These are phyloP conservation scores for Solanum microdontum DNA, from an alignment of 257 asterid genomes.

Conservation along the genomic window DNA sequence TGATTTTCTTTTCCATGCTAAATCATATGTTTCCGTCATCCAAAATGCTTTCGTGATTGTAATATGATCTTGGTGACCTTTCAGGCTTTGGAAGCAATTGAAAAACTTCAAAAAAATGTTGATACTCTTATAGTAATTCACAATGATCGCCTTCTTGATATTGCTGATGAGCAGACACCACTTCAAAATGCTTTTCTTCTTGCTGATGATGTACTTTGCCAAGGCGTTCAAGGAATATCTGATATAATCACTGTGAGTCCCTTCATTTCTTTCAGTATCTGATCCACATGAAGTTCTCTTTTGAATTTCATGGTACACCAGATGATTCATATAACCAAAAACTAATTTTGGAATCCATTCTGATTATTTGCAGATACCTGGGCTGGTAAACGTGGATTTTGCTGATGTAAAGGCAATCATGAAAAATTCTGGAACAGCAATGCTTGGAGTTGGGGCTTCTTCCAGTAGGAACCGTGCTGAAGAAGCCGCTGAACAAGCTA, in stretches of 20 bases:
- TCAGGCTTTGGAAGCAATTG: constrained; percentile 94
- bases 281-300: background rate
- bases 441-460: constrained; percentile 97
- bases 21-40: background rate
- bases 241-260: constrained; percentile 76
- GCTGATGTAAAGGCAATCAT: constrained; percentile 99
- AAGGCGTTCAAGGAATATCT: constrained; percentile 96
- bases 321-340: background rate
- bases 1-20: background rate
- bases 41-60: background rate
- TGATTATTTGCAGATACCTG: constrained; percentile 64
- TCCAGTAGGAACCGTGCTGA: constrained; percentile 97
- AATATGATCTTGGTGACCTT: background rate
- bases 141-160: constrained; percentile 81
- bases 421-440: constrained; percentile 95
- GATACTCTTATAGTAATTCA: constrained; percentile 94
- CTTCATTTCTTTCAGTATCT: background rate
- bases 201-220: constrained; percentile 94
- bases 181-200: constrained; percentile 97
- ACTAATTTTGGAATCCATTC: background rate
- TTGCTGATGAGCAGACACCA: constrained; percentile 85
- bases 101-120: constrained; percentile 87
- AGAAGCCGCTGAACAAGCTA: constrained; percentile 98
- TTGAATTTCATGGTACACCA: background rate
- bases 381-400: constrained; percentile 93